Conservation (phyloP, 345 rosid genomes). For the Raphanus sativus region DNA sequence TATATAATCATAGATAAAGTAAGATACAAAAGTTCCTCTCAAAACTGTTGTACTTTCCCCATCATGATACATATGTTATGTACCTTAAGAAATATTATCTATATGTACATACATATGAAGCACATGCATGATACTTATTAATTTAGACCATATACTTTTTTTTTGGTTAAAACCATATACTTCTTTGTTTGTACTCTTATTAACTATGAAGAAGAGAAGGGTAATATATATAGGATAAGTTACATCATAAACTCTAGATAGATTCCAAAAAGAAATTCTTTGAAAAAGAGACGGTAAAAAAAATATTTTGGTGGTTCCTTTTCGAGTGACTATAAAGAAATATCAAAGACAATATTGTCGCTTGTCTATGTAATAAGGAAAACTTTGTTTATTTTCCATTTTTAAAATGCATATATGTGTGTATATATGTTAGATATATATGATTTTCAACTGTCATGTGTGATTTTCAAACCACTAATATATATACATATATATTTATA, state of each 20-base stretch:
- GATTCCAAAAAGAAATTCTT: neutral
- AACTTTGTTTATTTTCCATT: neutral
- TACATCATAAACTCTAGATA: neutral
- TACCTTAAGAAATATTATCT: neutral
- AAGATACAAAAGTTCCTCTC: constrained; percentile 10
- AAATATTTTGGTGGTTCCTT: neutral
- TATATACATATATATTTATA: neutral
- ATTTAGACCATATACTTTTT: neutral
- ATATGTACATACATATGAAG: neutral
- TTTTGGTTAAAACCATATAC: neutral
- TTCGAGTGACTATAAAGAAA: neutral
- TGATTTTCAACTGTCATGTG: neutral
- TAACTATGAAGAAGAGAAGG: neutral
- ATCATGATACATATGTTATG: constrained; percentile 18
- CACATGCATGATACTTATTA: neutral
- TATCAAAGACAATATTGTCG: neutral
- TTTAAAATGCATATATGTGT: too few relatives aligned
- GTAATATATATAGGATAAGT: neutral
- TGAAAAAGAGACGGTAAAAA: neutral
- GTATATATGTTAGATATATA: neutral
- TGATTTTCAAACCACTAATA: neutral
- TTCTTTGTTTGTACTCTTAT: too few relatives aligned
- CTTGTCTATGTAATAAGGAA: neutral
- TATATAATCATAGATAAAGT: constrained; percentile 3
- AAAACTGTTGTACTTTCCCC: constrained; percentile 33